A percentile compares a stretch with the other conserved stretches of the same genome.
Evolutionary conservation across 2,329 filamentous ascomycete genomes (phyloP).

Genomic region (Stemphylium vesicarium): DNA sequence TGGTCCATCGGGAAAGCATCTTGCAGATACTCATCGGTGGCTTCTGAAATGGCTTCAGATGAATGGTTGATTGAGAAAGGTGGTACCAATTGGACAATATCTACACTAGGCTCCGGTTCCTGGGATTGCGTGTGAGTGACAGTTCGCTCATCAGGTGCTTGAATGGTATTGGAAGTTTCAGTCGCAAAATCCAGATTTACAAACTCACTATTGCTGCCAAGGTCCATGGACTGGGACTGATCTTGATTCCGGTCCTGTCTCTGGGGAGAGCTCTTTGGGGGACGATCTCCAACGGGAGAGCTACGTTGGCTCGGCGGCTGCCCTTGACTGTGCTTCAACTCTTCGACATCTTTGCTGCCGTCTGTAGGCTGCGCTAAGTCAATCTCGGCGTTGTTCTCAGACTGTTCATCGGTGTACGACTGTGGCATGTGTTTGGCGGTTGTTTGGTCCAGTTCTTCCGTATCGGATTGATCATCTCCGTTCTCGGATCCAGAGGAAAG

Average conservation of each 20-base stretch:
- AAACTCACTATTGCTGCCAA: slow-evolving; percentile 17
- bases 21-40: slow-evolving; percentile 13
- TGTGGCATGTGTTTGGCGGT: neutral
- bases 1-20: slow-evolving; percentile 8
- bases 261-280: neutral
- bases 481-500: slow-evolving; percentile 21
- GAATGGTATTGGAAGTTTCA: neutral
- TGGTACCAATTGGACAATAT: neutral
- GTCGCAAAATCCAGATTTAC: slow-evolving; percentile 14
- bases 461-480: neutral
- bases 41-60: slow-evolving; percentile 10
- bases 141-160: slow-evolving; percentile 1
- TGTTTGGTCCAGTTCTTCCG: neutral
- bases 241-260: neutral
- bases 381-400: neutral
- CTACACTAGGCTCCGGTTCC: neutral
- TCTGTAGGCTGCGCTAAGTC: neutral
- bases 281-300: neutral
- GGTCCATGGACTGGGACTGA: neutral
- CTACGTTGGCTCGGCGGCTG: neutral
- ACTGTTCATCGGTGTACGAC: neutral
- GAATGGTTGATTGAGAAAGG: neutral
- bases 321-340: neutral
- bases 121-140: slow-evolving; percentile 10
- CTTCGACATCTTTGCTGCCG: neutral